Percentiles rank a stretch among this genome's conserved stretches.
These are phyloP conservation scores for Linnemannia schmuckeri DNA, from an alignment of 192 early-diverging fungal species.

Conservation along the genomic window DNA sequence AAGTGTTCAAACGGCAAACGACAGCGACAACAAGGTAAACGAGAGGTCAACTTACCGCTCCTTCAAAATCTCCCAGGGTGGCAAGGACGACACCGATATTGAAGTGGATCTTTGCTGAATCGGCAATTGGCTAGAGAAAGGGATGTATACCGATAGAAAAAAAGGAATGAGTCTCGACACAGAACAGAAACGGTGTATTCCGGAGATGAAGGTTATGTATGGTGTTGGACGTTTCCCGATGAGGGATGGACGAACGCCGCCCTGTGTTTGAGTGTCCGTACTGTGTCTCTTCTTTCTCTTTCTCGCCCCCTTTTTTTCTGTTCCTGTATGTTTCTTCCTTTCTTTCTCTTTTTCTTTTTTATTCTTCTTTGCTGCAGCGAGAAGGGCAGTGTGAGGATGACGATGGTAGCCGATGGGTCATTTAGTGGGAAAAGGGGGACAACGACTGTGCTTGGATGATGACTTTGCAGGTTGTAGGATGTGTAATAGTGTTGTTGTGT, in stretches of 20 bases:
- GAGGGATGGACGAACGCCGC: background rate
- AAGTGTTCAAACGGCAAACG: background rate
- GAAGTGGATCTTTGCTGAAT: conserved; percentile 96
- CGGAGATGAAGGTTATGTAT: background rate
- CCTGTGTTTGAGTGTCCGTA: background rate
- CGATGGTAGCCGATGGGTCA: background rate
- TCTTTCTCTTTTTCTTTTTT: background rate
- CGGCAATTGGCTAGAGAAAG: conserved; percentile 78
- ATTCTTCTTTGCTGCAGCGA: background rate
- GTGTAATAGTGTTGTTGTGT: background rate
- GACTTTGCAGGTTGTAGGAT: background rate
- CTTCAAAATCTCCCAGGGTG: conserved; percentile 78
- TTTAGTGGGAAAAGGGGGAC: background rate
- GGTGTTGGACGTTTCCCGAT: background rate
- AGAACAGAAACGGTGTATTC: background rate
- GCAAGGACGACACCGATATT: conserved; percentile 92
- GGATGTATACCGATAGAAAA: background rate
- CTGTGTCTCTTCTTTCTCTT: background rate
- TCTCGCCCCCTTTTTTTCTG: background rate
- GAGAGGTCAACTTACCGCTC: conserved; percentile 79
- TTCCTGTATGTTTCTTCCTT: background rate
- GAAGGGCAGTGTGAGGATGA: background rate
- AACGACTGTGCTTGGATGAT: background rate
- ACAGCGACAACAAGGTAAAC: background rate
- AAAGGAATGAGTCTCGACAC: conserved; percentile 34